Conservation (phyloP, 768 basidiomycete species). For the Trametes maxima region DNA sequence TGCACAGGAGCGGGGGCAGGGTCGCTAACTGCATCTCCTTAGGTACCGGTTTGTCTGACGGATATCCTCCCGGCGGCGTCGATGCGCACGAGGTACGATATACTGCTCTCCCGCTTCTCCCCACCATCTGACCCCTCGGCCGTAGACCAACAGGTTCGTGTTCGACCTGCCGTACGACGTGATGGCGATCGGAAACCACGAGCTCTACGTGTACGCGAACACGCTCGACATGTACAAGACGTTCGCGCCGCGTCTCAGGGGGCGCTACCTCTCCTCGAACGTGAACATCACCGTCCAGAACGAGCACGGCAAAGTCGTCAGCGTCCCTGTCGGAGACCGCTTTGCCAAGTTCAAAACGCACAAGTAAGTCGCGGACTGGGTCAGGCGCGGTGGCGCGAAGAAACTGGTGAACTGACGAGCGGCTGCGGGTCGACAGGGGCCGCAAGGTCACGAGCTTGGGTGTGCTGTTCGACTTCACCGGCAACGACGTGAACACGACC, state of each 20-base stretch:
- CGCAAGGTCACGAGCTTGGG: conserved; percentile 79
- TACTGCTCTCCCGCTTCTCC: conserved; percentile 14
- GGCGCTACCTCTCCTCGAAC: conserved; percentile 82
- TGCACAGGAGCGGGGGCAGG: too few species aligned
- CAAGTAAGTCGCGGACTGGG: conserved; percentile 47
- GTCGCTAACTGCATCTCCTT: not conserved
- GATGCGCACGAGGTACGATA: conserved; percentile 66
- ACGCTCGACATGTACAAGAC: conserved; percentile 72
- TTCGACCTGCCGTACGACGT: conserved; percentile 77
- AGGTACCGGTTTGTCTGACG: conserved; percentile 81
- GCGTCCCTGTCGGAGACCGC: conserved; percentile 52
- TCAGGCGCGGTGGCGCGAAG: not conserved
- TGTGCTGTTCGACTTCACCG: conserved; percentile 75
- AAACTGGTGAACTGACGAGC: not conserved
- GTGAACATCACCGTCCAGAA: conserved; percentile 77
- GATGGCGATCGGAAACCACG: conserved; percentile 87
- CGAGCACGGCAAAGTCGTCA: conserved; percentile 37
- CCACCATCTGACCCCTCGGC: not conserved
- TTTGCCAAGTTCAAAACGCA: conserved; percentile 74
- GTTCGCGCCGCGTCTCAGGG: conserved; percentile 66
- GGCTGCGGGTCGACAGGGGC: conserved; percentile 43
- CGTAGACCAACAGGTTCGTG: conserved; percentile 75
- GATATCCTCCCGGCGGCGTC: conserved; percentile 66
- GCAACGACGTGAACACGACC: conserved; percentile 69
- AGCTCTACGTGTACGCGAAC: conserved; percentile 73